Evolutionary conservation across 345 rosid genomes (phyloP).

Genomic region (Ailanthus altissimus): DNA sequence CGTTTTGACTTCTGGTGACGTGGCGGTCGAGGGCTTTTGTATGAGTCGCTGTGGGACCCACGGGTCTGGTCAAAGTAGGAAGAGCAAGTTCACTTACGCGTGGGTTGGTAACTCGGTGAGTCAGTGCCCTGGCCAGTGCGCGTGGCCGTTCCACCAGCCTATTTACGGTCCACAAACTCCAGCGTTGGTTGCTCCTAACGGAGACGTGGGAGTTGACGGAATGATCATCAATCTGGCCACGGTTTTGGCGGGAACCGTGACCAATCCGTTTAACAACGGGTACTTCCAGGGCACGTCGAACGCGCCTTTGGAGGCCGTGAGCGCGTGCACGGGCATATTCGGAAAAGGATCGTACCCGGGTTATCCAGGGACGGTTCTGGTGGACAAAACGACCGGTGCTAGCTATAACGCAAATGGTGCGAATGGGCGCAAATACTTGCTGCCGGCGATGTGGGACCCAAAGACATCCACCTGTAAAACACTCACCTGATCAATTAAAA

Average conservation of each 20-base stretch:
- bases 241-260: conserved; percentile 71
- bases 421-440: conserved; percentile 60
- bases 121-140: conserved; percentile 83
- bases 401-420: conserved; percentile 65
- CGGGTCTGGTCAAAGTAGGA: conserved; percentile 31
- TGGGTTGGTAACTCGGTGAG: conserved; percentile 82
- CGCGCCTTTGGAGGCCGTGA: conserved; percentile 78
- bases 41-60: conserved; percentile 76
- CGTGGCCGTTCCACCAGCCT: conserved; percentile 93
- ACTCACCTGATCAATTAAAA: conserved; percentile 30
- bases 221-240: conserved; percentile 82
- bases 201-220: conserved; percentile 85
- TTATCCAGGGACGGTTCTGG: conserved; percentile 57
- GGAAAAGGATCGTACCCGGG: conserved; percentile 86
- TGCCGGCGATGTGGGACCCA: conserved; percentile 98
- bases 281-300: conserved; percentile 68
- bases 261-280: conserved; percentile 77
- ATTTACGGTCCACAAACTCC: conserved; percentile 77
- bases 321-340: conserved; percentile 74
- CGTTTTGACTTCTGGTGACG: conserved; percentile 68
- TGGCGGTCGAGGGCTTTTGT: conserved; percentile 72
- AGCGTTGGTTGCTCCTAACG: conserved; percentile 73
- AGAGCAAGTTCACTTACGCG: conserved; percentile 42
- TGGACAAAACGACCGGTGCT: conserved; percentile 60
- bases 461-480: conserved; percentile 64